Conservation (phyloP, 2,329 filamentous ascomycete genomes). For the Xylariaceae sp. region DNA sequence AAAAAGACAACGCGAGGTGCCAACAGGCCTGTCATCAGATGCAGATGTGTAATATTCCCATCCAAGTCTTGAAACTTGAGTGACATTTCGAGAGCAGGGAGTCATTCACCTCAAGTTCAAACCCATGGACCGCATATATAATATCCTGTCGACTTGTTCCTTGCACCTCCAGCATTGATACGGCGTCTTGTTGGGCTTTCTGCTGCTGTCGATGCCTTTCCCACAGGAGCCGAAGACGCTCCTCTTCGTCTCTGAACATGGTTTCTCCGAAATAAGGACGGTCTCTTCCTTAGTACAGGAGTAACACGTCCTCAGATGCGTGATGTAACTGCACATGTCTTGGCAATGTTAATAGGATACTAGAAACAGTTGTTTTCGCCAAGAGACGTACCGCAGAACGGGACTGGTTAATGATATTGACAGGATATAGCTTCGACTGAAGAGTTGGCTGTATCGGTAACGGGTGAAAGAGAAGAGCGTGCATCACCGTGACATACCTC, state of each 20-base stretch:
- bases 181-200: conserved; percentile 28
- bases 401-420: conserved; percentile 16
- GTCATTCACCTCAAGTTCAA: conserved; percentile 10
- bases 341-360: conserved; percentile 7
- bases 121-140: conserved; percentile 15
- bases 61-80: background rate
- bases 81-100: background rate
- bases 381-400: conserved; percentile 8
- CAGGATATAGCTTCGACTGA: background rate
- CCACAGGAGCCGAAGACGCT: conserved; percentile 38
- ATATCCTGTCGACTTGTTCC: conserved; percentile 24
- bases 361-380: background rate
- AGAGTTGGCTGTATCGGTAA: background rate
- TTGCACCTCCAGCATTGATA: conserved; percentile 39
- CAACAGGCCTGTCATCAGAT: background rate
- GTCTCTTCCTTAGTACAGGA: conserved; percentile 36
- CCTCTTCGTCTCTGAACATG: conserved; percentile 31
- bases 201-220: conserved; percentile 28
- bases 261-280: conserved; percentile 38
- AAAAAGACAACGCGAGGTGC: background rate
- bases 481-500: background rate
- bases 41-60: background rate
- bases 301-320: conserved; percentile 36
- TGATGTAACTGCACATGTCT: conserved; percentile 39
- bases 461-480: conserved; percentile 8